Percentiles rank a stretch among this genome's conserved stretches.
These are phyloP conservation scores for Botrytis tulipae DNA, from an alignment of 2,329 filamentous ascomycete genomes.

Conservation along the genomic window DNA sequence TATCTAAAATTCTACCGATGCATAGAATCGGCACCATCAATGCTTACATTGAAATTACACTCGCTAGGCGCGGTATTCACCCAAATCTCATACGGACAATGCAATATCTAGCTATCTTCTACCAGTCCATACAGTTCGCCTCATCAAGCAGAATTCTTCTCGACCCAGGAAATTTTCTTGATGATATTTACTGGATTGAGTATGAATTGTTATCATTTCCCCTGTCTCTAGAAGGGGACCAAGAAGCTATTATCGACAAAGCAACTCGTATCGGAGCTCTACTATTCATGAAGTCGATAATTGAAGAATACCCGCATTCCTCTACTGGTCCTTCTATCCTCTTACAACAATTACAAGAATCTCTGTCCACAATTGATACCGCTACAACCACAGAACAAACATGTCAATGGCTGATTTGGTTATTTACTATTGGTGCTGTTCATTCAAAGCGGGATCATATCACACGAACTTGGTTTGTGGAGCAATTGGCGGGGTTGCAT, in stretches of 20 bases:
- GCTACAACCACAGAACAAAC: background rate
- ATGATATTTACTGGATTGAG: slow-evolving; percentile 30
- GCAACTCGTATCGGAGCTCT: slow-evolving; percentile 26
- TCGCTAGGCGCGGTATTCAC: slow-evolving; percentile 15
- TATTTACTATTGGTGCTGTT: slow-evolving; percentile 13
- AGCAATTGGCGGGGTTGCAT: slow-evolving; percentile 14
- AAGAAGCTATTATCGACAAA: slow-evolving; percentile 21
- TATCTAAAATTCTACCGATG: slow-evolving; percentile 23
- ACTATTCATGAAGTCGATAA: slow-evolving; percentile 28
- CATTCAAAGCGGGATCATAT: background rate
- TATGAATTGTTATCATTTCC: slow-evolving; percentile 27
- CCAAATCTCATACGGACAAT: slow-evolving; percentile 22
- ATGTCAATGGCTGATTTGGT: slow-evolving; percentile 12
- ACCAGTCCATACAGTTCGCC: slow-evolving; percentile 24
- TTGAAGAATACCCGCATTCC: slow-evolving; percentile 30
- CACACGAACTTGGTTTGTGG: slow-evolving; percentile 15
- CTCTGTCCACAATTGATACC: slow-evolving; percentile 16
- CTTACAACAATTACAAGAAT: slow-evolving; percentile 24
- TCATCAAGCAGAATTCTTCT: slow-evolving; percentile 8
- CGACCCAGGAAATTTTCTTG: slow-evolving; percentile 25
- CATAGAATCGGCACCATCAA: background rate
- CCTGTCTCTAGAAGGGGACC: background rate
- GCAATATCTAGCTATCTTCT: slow-evolving; percentile 25
- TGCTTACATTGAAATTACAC: background rate
- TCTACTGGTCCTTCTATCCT: slow-evolving; percentile 24